Evolutionary conservation across 148 eudicot species (phyloP).

Genomic region (Polygonum maritimum): DNA sequence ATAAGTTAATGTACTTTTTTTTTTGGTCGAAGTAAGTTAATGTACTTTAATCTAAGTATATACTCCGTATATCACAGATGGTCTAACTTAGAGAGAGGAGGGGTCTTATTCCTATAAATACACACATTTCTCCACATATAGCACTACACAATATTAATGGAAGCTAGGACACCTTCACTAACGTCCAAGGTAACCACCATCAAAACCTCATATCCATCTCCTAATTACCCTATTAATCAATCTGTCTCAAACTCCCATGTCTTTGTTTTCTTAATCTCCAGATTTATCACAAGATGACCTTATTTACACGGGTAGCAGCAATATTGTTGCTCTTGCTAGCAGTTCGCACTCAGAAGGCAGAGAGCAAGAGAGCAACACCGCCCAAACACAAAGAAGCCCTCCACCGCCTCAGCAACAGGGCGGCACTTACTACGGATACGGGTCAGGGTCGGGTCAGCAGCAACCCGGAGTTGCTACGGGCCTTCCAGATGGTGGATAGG

Average conservation of each 20-base stretch:
- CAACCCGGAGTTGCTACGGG: constrained; percentile 65
- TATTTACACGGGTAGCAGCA: neutral
- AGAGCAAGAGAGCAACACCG: neutral
- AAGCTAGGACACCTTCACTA: neutral
- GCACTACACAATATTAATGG: neutral
- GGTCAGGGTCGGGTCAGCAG: constrained; percentile 20
- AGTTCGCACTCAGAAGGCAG: neutral
- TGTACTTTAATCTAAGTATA: too few species aligned
- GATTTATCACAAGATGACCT: constrained; percentile 1
- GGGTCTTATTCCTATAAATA: neutral
- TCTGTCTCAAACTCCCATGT: neutral
- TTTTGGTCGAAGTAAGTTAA: too few species aligned
- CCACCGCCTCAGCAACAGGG: constrained; percentile 11
- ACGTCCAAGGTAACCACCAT: neutral
- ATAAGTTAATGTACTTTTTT: too few species aligned
- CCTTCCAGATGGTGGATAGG: constrained; percentile 66
- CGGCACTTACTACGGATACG: constrained; percentile 6
- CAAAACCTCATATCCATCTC: neutral
- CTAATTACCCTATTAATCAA: neutral
- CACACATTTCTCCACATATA: neutral
- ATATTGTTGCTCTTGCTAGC: neutral
- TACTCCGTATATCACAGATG: too few species aligned
- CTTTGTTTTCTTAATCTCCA: neutral
- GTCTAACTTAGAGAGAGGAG: neutral
- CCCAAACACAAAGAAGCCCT: neutral